Base-by-base conservation (phyloP, 2,329 filamentous ascomycete genomes). In the Aspergillus sp. region DNA sequence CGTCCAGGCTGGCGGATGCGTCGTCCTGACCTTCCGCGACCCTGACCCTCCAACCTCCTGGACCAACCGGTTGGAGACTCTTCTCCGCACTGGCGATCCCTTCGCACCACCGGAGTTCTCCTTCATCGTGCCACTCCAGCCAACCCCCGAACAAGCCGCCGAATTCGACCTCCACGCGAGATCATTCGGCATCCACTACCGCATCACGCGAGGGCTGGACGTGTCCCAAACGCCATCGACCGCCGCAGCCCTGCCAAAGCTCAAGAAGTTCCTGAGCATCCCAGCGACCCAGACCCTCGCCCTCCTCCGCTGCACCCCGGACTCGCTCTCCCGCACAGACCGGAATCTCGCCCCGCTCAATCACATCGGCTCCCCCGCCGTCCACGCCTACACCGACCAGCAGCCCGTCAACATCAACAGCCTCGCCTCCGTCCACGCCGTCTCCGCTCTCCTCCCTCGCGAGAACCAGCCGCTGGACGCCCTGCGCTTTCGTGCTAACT, bases 341-440 rank as follows among this genome's bases (percentile, higher is more conserved):
- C 28, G 17, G 20, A 48, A 46, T 19, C 41, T 48, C 8, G 44
- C 44, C 2, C 43, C 44, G 0, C 43, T 48, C 5, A 29, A 39
- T 11, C 22, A 46, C 25, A 48, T 48, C 27, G 44, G 44, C 14
- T 35, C 44, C 8, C 43, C 41, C 1, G 37, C 44, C 8, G 27
- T 46, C 2, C 44, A 48, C 19, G 44, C 43, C 19, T 48, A 48
- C 34, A 48, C 44, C 8, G 44, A 48, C 19, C 44, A 48, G 15
- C 44, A 48, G 19, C 44, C 44, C 1, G 28, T 48, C 32, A 38
- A 48, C 25, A 41, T 48, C 15, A 46, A 44, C 29, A 48, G 37
- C 32, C 10, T 48, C 8, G 39, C 44, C 4, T 48, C 44, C 0
- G 43, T 46, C 4, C 43, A 48, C 15, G 34, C 44, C 7, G 41